Evolutionary conservation across 2,329 filamentous ascomycete species (phyloP).

Genomic region (Penicillium sp.): DNA sequence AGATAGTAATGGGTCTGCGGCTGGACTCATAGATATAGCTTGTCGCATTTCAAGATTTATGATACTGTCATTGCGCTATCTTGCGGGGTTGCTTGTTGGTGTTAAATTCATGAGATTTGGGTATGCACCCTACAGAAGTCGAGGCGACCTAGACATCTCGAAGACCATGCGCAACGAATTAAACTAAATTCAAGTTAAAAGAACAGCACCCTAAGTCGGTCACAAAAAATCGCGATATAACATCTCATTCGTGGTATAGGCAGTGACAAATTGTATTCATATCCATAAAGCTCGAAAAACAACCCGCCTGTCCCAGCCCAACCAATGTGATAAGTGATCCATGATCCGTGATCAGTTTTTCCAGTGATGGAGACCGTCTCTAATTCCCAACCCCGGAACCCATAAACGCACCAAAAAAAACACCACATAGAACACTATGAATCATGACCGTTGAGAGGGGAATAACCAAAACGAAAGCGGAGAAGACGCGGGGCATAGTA

Average conservation of each 20-base stretch:
- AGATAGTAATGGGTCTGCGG: background rate
- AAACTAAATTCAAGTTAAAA: too few relatives aligned
- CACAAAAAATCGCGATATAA: background rate
- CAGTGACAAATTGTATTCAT: constrained; percentile 18
- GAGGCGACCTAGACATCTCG: background rate
- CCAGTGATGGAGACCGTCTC: constrained; percentile 37
- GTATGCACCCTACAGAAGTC: background rate
- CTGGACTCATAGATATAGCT: background rate
- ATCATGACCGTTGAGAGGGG: constrained; percentile 14
- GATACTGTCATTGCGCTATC: background rate
- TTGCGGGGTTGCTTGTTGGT: background rate
- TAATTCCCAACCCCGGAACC: constrained; percentile 29
- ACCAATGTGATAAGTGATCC: constrained; percentile 3
- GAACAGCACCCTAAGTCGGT: too few relatives aligned
- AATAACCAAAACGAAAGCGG: constrained; percentile 3
- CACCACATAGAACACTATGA: constrained; percentile 10
- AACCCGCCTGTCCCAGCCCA: constrained; percentile 18
- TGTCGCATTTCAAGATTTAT: background rate
- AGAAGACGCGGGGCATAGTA: background rate
- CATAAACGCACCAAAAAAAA: constrained; percentile 21
- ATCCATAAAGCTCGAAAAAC: constrained; percentile 8
- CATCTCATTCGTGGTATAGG: constrained; percentile 17
- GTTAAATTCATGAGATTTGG: background rate
- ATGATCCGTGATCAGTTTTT: constrained; percentile 25
- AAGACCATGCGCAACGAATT: background rate